These are phyloP conservation scores for Penicillium longicatenatum DNA, from an alignment of 495 filamentous ascomycete species.

Conservation along the genomic window DNA sequence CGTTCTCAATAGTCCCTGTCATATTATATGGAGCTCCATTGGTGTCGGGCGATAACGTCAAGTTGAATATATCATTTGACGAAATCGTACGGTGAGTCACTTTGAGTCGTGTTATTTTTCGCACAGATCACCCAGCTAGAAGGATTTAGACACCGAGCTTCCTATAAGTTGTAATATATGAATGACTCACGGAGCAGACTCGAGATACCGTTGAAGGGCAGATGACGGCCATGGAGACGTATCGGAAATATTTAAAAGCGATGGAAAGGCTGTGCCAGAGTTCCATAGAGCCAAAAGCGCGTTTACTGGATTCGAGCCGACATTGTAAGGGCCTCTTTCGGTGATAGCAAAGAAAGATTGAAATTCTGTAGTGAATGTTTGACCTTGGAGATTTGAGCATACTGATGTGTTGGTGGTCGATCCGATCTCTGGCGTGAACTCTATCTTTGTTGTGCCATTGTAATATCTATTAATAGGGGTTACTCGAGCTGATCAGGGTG, in stretches of 20 bases:
- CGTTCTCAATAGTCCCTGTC: conserved; percentile 1
- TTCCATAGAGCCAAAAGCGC: conserved; percentile 11
- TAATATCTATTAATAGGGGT: conserved; percentile 17
- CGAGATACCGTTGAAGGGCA: conserved; percentile 6
- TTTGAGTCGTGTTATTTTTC: conserved; percentile 1
- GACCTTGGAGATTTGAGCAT: conserved; percentile 1
- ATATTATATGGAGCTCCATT: conserved; percentile 8
- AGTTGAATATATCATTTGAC: conserved; percentile 13
- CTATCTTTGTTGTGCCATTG: conserved; percentile 18
- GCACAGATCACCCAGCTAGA: conserved; percentile 6
- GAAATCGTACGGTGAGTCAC: not conserved
- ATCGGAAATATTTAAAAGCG: not conserved
- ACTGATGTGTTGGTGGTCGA: not conserved
- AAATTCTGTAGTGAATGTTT: conserved; percentile 2
- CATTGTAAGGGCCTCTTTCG: conserved; percentile 12
- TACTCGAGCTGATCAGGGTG: not conserved
- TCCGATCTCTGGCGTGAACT: conserved; percentile 13
- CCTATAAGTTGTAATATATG: not conserved
- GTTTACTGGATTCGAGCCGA: conserved; percentile 12
- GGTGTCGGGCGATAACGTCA: not conserved
- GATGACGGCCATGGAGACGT: not conserved
- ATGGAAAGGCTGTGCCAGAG: conserved; percentile 8
- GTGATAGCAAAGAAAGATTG: conserved; percentile 17
- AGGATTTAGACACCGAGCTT: not conserved
- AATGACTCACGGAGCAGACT: conserved; percentile 7